Percentiles rank a stretch among this genome's conserved stretches.
phyloP scores from a whole-genome alignment of 2,329 filamentous ascomycete genomes.

The Didymella exigua region DNA sequence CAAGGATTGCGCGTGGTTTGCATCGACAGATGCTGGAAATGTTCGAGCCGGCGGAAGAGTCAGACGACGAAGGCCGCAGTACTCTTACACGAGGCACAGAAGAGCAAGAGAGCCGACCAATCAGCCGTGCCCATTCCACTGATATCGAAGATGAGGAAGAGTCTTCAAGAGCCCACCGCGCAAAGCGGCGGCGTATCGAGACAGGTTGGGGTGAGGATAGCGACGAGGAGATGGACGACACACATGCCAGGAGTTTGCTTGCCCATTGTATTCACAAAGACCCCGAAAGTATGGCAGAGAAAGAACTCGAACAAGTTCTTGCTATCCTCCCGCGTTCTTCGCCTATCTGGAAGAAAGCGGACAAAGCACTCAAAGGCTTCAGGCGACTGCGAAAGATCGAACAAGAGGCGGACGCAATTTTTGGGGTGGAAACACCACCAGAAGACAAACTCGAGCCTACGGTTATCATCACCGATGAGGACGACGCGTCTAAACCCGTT shows the following conservation, averaged over 20 bases:
- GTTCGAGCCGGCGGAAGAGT: constrained; percentile 81
- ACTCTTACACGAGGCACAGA: constrained; percentile 78
- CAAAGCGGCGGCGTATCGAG: constrained; percentile 54
- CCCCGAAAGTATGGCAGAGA: constrained; percentile 73
- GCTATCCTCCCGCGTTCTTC: constrained; percentile 60
- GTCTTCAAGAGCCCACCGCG: constrained; percentile 51
- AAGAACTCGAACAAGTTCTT: constrained; percentile 62
- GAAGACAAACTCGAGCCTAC: constrained; percentile 51
- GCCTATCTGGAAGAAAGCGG: constrained; percentile 76
- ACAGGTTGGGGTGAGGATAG: constrained; percentile 55
- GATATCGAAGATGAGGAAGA: constrained; percentile 59
- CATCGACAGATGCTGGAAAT: constrained; percentile 78
- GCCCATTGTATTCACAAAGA: constrained; percentile 60
- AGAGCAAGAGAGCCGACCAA: constrained; percentile 80
- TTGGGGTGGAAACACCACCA: constrained; percentile 52
- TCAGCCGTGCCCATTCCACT: constrained; percentile 67
- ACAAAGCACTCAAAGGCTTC: constrained; percentile 60
- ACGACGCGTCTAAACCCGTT: constrained; percentile 48
- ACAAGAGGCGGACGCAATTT: constrained; percentile 81
- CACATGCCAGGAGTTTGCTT: constrained; percentile 53
- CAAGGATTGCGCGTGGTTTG: constrained; percentile 71
- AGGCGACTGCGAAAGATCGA: constrained; percentile 76
- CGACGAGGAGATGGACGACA: constrained; percentile 56
- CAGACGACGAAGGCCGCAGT: constrained; percentile 74
- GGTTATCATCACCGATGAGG: constrained; percentile 50